phyloP scores from a whole-genome alignment of 768 basidiomycete genomes.

The Serpula lacrymans region DNA sequence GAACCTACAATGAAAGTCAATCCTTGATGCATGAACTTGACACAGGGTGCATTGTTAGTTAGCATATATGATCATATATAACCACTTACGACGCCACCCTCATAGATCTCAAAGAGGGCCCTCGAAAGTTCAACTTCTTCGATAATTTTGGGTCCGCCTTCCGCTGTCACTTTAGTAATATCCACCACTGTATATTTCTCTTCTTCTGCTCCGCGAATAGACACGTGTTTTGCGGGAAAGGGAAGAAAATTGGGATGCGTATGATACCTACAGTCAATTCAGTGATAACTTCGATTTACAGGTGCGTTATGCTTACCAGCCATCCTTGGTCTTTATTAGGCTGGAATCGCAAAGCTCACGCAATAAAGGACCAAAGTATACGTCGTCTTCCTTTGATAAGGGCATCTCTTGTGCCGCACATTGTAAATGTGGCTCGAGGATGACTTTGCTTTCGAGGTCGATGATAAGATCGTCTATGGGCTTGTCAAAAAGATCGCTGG shows the following conservation, averaged over 20 bases:
- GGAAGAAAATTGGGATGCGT: conserved; percentile 77
- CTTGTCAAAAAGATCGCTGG: conserved; percentile 66
- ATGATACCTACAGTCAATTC: conserved; percentile 63
- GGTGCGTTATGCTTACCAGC: conserved; percentile 52
- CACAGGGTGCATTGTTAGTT: conserved; percentile 4
- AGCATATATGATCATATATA: conserved; percentile 1
- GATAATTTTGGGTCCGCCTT: conserved; percentile 41
- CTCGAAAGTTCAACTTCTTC: conserved; percentile 84
- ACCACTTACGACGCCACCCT: conserved; percentile 72
- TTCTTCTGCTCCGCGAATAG: conserved; percentile 75
- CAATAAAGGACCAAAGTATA: conserved; percentile 69
- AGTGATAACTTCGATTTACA: background rate
- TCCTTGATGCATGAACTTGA: conserved; percentile 86
- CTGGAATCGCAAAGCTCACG: conserved; percentile 56
- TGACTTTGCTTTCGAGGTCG: conserved; percentile 68
- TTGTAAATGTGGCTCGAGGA: conserved; percentile 84
- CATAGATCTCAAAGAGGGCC: conserved; percentile 85
- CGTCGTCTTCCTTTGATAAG: conserved; percentile 55
- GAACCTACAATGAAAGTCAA: conserved; percentile 66
- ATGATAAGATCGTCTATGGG: conserved; percentile 60
- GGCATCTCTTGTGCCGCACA: conserved; percentile 90
- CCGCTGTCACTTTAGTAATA: conserved; percentile 40
- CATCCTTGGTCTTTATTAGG: conserved; percentile 69
- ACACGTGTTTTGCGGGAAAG: conserved; percentile 66
- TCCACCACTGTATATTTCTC: conserved; percentile 77